Evolutionary conservation across 2,329 filamentous ascomycete genomes (phyloP), one percentile per base, ranked within the genome.

Genomic region (Dothistroma pini): DNA sequence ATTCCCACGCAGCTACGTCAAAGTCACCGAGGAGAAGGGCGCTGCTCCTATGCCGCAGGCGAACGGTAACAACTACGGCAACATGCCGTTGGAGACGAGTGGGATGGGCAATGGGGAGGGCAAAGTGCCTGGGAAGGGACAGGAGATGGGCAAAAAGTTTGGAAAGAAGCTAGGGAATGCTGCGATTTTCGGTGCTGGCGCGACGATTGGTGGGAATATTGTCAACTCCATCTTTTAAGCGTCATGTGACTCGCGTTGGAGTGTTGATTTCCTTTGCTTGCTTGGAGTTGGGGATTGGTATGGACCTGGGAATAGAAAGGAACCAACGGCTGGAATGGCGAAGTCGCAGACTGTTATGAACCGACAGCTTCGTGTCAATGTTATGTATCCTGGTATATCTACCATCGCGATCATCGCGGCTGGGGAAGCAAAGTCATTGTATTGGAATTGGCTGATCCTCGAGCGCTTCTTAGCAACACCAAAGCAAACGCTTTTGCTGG

Each of bases 1-100:
- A 75, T 97, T 97, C 83, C 93, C 93, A n/a, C 86, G 89, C 69
- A 91, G 85, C 75, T 97, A 97, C 74, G 93, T 96, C 54, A 83
- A 80, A 65, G 80, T 90, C 56, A 78, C 89, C 56, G 87, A 93
- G 69, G 82, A 89, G 67, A 86, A 89, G 75, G 68, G 75, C 57
- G 69, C 78, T 63, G 75, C 72, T 69, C 75, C 72, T 61, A 78
- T 74, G 54, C 70, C 63, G 58, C 58, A 63, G 84, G 73, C 80
- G 80, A 71, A 85, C 83, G 75, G 85, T 83, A 72, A 86, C 84
- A 75, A 86, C 83, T 73, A 72, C 51, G 67, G 71, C 9, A 75
- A 88, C 68, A 87, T 89, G 77, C 91, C 92, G 61, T 84, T 95
- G 77, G 89, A 90, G 50, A 84, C 95, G 82, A 90, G 70, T 56